Base-by-base conservation (phyloP, 176 grass and related monocot species). In the Cenchrus americanus region DNA sequence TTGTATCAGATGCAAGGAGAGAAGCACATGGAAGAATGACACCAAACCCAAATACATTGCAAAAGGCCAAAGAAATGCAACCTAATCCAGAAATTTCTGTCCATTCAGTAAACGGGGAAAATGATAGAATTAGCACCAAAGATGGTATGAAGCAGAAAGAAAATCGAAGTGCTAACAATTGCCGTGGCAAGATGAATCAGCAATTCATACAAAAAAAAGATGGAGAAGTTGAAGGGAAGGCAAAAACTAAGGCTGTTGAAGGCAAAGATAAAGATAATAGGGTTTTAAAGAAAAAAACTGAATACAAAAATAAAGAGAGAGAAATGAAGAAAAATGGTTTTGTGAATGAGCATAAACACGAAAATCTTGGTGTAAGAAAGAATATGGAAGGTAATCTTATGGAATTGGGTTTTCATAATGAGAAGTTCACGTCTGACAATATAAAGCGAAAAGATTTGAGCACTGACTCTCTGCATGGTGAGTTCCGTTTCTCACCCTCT, bases 361-460 rank as follows among this genome's bases (percentile, higher is more conserved):
- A 86, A 86, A 51, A 73, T 58, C 70, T 86, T 67, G 57, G 6
- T 15, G 30, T 80, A 66, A 85, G 48, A 37, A 86, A 80, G 61
- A 26, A 32, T 59, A 76, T 82, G 79, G 50, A 60, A 24, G 34
- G 82, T 87, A 54, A 67, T 70, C 24, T 66, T 34, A 63, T 86
- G 34, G 17, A 30, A 26, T 88, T 30, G 22, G 48, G 7, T 54
- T 71, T 21, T 80, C 69, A 49, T 77, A 54, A 72, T 71, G 72
- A 47, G 34, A 86, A 62, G 48, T 80, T 71, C 14, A 47, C 21
- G 71, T 73, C 69, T 66, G 68, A 75, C 49, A 72, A 85, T 82
- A 55, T 71, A 8, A 91, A 92, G 86, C 89, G 63, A 55, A 82
- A 94, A 82, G 62, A 71, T 32, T 60, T 72, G 2, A 49, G 80